Evolutionary conservation across 176 grass and related monocot genomes (phyloP), one percentile per base, ranked within the genome.

Genomic region (Otatea glauca): DNA sequence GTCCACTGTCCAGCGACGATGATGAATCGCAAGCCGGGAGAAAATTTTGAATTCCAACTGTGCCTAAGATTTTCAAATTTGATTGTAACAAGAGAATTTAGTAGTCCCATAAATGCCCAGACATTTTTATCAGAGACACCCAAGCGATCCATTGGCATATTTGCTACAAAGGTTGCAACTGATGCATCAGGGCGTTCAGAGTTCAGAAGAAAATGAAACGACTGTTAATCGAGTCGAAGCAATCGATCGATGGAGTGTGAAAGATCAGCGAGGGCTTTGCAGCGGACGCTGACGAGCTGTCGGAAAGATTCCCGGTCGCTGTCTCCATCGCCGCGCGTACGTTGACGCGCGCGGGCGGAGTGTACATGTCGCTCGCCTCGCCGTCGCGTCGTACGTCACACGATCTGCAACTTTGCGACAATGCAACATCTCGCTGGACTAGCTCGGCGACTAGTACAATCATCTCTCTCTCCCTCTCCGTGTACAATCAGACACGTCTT

Each of bases 271-370:
- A 49, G 86, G 4, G 51, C 79, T 82, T 70, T 61, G 35, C 86
- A 9, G 86, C 63, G 62, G 79, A 88, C 63, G 79, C 51, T 70
- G 83, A 85, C 77, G 62, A 43, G 35, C 55, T 71, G 78, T 65
- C 65, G 65, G 25, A 86, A 81, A 86, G 45, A 82, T 82, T 86
- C 65, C 83, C 69, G 54, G 43, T 86, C 77, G 54, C 63, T 78
- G 39, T 20, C 50, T 0, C 50, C 34, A 20, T 59, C 76, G 56
- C 56, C 9, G 48, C 2, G 14, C 16, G 45, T 15, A 76, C 51
- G 39, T 63, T 78, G 75, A 63, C 56, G 56, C 7, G 27, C 62
- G 62, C 12, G 12, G 62, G 25, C 4, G 62, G 5, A 25, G 4
- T 29, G 62, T 65, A 7, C 25, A 34, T 65, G 2, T 65, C 27